phyloP scores from a whole-genome alignment of 257 asterid species.

The Phtheirospermum japonicum region DNA sequence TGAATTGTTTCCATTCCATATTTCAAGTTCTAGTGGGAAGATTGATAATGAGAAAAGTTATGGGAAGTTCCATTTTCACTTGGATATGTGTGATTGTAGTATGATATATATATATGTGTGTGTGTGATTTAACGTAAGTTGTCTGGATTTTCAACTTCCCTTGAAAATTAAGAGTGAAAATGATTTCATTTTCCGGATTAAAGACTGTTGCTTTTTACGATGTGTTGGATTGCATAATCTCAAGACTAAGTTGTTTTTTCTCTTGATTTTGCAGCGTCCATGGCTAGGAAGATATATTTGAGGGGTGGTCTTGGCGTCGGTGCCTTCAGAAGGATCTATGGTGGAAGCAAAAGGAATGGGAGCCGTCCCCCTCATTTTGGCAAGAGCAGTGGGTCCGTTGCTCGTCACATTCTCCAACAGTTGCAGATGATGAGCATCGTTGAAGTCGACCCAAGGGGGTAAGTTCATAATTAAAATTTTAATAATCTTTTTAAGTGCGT shows the following conservation, averaged over 20 bases:
- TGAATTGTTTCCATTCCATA: not conserved
- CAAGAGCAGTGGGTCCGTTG: constrained; percentile 88
- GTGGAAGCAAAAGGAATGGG: constrained; percentile 97
- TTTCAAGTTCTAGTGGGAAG: not conserved
- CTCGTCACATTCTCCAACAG: constrained; percentile 88
- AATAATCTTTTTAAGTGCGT: no score
- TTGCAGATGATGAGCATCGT: constrained; percentile 71
- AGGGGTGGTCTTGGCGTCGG: constrained; percentile 94
- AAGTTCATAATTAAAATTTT: constrained; percentile 26
- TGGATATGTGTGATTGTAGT: no score
- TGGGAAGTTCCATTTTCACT: no score
- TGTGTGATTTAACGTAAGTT: no score
- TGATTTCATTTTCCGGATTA: no score
- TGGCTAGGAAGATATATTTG: constrained; percentile 90
- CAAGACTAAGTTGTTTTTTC: not conserved
- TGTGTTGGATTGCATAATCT: not conserved
- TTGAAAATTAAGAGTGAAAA: no score
- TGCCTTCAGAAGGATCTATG: constrained; percentile 80
- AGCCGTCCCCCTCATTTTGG: constrained; percentile 87
- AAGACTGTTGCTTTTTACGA: not conserved
- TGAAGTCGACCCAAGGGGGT: constrained; percentile 82
- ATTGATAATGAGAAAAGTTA: no score
- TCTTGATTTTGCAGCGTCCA: constrained; percentile 58
- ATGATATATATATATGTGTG: no score
- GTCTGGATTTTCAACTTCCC: no score